Conservation (phyloP, 1,139 yeast genomes). For the Geotrichum phurueaensis region DNA sequence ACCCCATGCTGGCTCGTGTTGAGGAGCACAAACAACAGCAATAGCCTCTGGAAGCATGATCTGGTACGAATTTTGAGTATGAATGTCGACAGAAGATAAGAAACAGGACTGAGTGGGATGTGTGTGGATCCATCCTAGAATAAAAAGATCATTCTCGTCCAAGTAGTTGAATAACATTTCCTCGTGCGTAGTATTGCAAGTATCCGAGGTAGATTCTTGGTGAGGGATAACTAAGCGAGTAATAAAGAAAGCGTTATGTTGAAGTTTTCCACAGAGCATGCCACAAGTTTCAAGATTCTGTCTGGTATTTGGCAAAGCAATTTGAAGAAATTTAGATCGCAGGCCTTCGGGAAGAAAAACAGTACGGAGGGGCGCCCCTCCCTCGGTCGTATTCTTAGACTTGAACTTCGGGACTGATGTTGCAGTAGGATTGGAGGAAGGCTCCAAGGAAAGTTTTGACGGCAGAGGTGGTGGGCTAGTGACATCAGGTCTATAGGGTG, state of each 20-base stretch:
- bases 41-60: conserved; percentile 62
- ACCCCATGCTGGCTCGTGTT: conserved; percentile 45
- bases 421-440: conserved; percentile 16
- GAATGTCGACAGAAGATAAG: conserved; percentile 54
- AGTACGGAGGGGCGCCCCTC: conserved; percentile 48
- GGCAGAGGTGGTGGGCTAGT: conserved; percentile 18
- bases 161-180: conserved; percentile 49
- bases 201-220: conserved; percentile 53
- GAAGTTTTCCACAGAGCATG: conserved; percentile 51
- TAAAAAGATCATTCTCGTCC: conserved; percentile 48
- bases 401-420: conserved; percentile 34
- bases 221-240: conserved; percentile 54
- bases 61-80: conserved; percentile 59
- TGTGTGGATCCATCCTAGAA: conserved; percentile 64
- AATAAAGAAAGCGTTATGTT: conserved; percentile 52
- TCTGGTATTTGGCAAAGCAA: conserved; percentile 45
- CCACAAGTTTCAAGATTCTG: conserved; percentile 58
- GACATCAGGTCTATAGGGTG: conserved; percentile 2
- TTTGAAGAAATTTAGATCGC: conserved; percentile 38
- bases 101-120: conserved; percentile 64
- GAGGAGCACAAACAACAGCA: conserved; percentile 57
- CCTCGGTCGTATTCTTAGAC: conserved; percentile 43
- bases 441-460: conserved; percentile 23
- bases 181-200: conserved; percentile 53
- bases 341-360: conserved; percentile 45